Percentiles rank a stretch among this genome's conserved stretches.
Evolutionary conservation across 2,329 filamentous ascomycete genomes (phyloP).

Genomic region (Colletotrichum abscissum): DNA sequence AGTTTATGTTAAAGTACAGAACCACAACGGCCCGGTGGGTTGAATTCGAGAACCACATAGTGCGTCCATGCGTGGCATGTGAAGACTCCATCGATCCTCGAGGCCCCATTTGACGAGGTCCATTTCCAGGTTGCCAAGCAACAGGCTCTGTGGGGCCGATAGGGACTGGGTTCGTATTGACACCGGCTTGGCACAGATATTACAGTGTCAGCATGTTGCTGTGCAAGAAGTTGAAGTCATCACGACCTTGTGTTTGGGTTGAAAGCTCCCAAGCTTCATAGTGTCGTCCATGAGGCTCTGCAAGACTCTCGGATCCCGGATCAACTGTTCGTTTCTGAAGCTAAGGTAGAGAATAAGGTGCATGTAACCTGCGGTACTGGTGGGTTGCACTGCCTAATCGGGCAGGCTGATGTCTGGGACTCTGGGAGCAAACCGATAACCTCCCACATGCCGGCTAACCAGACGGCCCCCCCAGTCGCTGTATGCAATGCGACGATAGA

Average conservation of each 20-base stretch:
- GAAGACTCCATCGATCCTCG: neutral
- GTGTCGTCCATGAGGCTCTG: constrained; percentile 12
- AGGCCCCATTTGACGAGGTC: neutral
- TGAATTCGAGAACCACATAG: no score
- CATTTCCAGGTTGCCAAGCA: neutral
- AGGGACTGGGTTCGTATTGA: neutral
- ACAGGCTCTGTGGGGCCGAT: neutral
- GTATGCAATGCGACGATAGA: neutral
- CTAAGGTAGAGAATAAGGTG: neutral
- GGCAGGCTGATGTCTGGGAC: neutral
- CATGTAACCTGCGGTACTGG: neutral
- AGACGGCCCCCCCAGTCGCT: neutral
- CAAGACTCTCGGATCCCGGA: neutral
- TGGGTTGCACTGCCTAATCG: constrained; percentile 10
- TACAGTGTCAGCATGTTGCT: neutral
- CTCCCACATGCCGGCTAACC: neutral
- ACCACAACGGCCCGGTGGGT: neutral
- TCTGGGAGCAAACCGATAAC: neutral
- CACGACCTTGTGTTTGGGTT: no score
- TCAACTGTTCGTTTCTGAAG: neutral
- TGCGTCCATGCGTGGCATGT: neutral
- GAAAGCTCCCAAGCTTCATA: neutral
- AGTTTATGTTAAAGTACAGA: neutral
- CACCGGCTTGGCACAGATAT: neutral
- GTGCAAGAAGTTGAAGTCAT: neutral